A percentile compares a stretch with the other conserved stretches of the same genome.
These are phyloP conservation scores for Yarrowia alimentaria DNA, from an alignment of 805 yeast genomes.

Conservation along the genomic window DNA sequence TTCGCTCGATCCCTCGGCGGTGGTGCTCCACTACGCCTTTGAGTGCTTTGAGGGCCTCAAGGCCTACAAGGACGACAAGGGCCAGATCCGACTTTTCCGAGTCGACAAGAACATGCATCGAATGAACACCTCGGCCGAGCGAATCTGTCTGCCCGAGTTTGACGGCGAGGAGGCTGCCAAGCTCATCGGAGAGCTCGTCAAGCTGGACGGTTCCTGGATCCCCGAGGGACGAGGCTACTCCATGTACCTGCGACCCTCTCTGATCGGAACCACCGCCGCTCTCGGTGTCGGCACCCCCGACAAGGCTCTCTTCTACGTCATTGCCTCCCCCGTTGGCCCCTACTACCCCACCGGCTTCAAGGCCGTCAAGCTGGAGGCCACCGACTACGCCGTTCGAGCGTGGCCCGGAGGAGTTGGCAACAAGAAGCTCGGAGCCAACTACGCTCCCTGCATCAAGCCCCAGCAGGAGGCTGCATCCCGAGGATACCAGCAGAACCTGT, in stretches of 20 bases:
- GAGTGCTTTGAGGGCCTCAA: conserved; percentile 95
- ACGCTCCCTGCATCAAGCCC: conserved; percentile 92
- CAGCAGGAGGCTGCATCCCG: conserved; percentile 84
- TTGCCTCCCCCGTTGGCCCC: conserved; percentile 96
- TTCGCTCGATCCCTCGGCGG: conserved; percentile 77
- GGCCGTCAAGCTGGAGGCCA: conserved; percentile 91
- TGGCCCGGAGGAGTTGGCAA: conserved; percentile 99
- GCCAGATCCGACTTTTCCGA: conserved; percentile 78
- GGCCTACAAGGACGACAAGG: conserved; percentile 66
- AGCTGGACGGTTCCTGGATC: conserved; percentile 71
- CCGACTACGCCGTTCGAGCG: conserved; percentile 94
- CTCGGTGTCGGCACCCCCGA: conserved; percentile 84
- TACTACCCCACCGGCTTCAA: conserved; percentile 94
- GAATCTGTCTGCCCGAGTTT: conserved; percentile 86
- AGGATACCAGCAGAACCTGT: conserved; percentile 94
- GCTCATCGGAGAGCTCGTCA: conserved; percentile 71
- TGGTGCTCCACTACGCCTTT: conserved; percentile 92
- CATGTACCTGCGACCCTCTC: conserved; percentile 87
- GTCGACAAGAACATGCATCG: conserved; percentile 89
- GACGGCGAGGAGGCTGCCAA: conserved; percentile 74
- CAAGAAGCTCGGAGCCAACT: conserved; percentile 94
- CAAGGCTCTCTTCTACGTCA: conserved; percentile 78
- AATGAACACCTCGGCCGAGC: conserved; percentile 82
- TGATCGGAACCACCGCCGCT: conserved; percentile 88
- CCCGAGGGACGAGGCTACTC: conserved; percentile 89